These are phyloP conservation scores for Colletotrichum endophyticum DNA, from an alignment of 2,329 filamentous ascomycete genomes.

Conservation along the genomic window DNA sequence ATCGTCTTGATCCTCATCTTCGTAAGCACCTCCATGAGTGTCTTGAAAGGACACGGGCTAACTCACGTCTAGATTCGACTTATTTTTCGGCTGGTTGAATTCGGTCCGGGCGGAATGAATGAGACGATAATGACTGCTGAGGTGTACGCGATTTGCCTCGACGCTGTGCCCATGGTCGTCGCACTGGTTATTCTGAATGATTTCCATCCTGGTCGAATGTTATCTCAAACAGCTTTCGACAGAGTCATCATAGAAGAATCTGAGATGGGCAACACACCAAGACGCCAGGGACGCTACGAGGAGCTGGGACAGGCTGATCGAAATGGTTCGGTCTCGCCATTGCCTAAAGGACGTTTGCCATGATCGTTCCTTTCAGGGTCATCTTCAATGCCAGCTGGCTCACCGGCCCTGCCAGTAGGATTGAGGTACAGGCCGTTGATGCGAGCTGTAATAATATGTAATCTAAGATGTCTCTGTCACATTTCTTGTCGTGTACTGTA, in stretches of 20 bases:
- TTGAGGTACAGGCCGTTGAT: neutral
- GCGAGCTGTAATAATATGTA: neutral
- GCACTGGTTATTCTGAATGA: neutral
- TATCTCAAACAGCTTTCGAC: neutral
- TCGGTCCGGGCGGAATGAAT: neutral
- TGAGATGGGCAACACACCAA: neutral
- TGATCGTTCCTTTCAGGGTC: neutral
- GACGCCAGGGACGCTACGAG: neutral
- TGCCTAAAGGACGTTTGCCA: neutral
- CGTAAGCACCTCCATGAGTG: neutral
- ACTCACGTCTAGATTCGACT: neutral
- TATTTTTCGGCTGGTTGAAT: neutral
- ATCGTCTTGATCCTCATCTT: neutral
- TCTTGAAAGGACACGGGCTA: neutral
- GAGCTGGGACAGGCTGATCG: neutral
- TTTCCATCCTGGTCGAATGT: neutral
- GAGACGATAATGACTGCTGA: neutral
- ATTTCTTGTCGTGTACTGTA: neutral
- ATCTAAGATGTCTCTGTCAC: neutral
- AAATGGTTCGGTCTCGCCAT: neutral
- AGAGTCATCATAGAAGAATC: neutral
- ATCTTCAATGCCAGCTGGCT: neutral
- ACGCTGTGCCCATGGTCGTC: neutral
- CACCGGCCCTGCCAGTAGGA: neutral
- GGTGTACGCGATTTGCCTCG: neutral